Base-by-base conservation (phyloP, 495 filamentous ascomycete species). In the Hyaloscypha finlandica region DNA sequence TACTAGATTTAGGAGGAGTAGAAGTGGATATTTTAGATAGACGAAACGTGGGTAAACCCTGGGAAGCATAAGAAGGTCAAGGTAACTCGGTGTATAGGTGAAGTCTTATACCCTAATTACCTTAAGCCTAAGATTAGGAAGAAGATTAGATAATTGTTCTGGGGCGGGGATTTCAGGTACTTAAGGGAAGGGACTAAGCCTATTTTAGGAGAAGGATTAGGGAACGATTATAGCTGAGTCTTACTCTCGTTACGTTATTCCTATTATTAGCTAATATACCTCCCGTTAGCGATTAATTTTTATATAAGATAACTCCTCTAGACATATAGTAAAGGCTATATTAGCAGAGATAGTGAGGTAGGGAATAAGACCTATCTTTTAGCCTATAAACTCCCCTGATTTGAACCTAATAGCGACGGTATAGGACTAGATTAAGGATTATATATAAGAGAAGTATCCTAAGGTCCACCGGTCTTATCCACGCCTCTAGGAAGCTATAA, bases 201-300 rank as follows among this genome's bases (percentile, higher is more conserved):
- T 78, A 16, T 75, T 78, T 54, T 78, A 64, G 71, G 72, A 76
- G 53, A 78, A 78, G 61, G 70, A 75, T 54, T 77, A 69, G 75
- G 76, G 72, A 2, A 61, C 32, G 25, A 77, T 78, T 9, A 70
- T 56, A 22, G 53, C 25, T 1, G 33, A 72, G n/a, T 63, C 58
- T 6, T 76, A 76, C 61, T 31, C 29, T 19, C 42, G 33, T 22
- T 61, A 69, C 62, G 74, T 65, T 48, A 42, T 77, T 19, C 72
- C 68, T 33, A 35, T 74, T n/a, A 68, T 25, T 25, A 2, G 1
- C 25, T 25, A 25, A 25, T 25, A 25, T 25, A 25, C 2, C 25
- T 25, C 25, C 2, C 25, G 25, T 25, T 25, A 25, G 25, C 1
- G 25, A 2, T 25, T 25, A 2, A 25, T 25, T 25, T 25, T 25